Evolutionary conservation across 2,329 filamentous ascomycete species (phyloP).

Genomic region (Talaromyces pinophilus): DNA sequence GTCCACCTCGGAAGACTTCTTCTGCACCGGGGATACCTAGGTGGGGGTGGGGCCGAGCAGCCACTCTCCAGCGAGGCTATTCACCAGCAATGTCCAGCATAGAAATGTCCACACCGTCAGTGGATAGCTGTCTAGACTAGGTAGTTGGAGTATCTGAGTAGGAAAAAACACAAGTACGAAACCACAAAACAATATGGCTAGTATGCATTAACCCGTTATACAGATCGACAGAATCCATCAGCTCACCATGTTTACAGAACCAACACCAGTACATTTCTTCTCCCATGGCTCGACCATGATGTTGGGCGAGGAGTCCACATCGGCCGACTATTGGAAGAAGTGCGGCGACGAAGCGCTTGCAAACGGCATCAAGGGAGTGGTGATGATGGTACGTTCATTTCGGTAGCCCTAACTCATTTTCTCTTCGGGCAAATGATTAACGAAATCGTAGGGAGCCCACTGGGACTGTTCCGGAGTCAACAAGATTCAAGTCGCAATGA

Average conservation of each 20-base stretch:
- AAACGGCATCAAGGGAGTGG: constrained; percentile 60
- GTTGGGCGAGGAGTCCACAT: constrained; percentile 64
- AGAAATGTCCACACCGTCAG: neutral
- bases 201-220: neutral
- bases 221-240: neutral
- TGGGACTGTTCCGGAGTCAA: constrained; percentile 60
- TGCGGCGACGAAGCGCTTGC: constrained; percentile 64
- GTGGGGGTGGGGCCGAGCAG: constrained; percentile 2
- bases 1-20: constrained; percentile 6
- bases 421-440: neutral
- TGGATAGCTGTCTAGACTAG: neutral
- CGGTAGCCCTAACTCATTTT: neutral
- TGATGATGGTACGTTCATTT: constrained; percentile 34
- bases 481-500: constrained; percentile 61
- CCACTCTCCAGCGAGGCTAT: neutral
- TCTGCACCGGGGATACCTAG: neutral
- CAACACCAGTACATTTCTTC: constrained; percentile 65
- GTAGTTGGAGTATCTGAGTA: neutral
- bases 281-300: constrained; percentile 73
- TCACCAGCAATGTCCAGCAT: neutral
- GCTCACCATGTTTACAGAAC: constrained; percentile 2
- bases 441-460: constrained; percentile 56
- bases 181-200: neutral
- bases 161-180: neutral
- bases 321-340: constrained; percentile 66